Conservation (phyloP, 345 rosid species). For the Brassica nigra region DNA sequence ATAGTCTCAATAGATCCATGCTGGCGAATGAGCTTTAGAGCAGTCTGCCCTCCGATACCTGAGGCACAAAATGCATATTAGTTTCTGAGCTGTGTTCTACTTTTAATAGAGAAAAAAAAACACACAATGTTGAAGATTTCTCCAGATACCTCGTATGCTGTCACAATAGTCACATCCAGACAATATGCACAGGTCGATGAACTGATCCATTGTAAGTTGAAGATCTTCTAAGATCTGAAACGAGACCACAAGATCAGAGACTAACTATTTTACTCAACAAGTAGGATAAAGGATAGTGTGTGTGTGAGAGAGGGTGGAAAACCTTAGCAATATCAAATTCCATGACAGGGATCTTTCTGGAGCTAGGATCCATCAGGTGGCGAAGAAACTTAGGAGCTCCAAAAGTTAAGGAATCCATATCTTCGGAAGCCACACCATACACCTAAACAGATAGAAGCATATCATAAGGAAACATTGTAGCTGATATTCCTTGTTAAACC, state of each 20-base stretch:
- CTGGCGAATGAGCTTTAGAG: conserved; percentile 90
- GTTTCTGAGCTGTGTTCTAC: background rate
- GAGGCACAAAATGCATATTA: conserved; percentile 30
- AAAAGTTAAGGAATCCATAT: conserved; percentile 97
- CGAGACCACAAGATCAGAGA: conserved; percentile 19
- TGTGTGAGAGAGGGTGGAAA: background rate
- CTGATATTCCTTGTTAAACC: conserved; percentile 1
- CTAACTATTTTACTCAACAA: conserved; percentile 8
- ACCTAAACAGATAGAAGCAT: conserved; percentile 50
- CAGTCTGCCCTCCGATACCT: conserved; percentile 94
- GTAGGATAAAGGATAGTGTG: background rate
- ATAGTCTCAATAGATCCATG: conserved; percentile 85
- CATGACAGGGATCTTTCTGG: conserved; percentile 88
- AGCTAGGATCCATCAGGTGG: conserved; percentile 95
- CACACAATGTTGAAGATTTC: background rate
- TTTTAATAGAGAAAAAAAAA: background rate
- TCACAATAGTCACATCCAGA: conserved; percentile 99
- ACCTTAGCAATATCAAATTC: conserved; percentile 58
- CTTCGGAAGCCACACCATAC: conserved; percentile 98
- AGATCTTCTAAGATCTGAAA: conserved; percentile 84
- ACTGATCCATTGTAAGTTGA: conserved; percentile 89
- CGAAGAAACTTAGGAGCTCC: conserved; percentile 94
- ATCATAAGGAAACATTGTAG: conserved; percentile 1
- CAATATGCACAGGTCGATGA: conserved; percentile 90
- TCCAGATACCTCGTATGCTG: conserved; percentile 77